Evolutionary conservation across 306 rosid species (phyloP).

Genomic region (Gynostemma pentaphyllum): DNA sequence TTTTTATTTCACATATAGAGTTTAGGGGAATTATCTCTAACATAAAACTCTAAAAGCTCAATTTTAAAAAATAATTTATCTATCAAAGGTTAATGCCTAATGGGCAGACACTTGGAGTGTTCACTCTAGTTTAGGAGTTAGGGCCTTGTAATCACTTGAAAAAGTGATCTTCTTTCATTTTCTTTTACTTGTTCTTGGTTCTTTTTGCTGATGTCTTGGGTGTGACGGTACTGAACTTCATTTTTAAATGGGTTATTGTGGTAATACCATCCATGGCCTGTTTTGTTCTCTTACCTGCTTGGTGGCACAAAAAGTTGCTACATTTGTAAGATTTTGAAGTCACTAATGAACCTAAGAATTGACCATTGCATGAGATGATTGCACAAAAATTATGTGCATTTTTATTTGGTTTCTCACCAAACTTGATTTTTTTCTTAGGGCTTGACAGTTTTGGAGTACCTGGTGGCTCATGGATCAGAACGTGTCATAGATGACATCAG

Average conservation of each 20-base stretch:
- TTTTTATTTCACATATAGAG: no score
- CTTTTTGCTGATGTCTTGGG: neutral
- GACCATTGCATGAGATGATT: neutral
- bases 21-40: no score
- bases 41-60: no score
- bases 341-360: neutral
- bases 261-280: no score
- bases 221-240: neutral
- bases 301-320: neutral
- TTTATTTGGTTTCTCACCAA: neutral
- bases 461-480: conserved; percentile 94
- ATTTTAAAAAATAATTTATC: neutral
- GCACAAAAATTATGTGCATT: neutral
- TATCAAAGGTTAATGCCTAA: neutral
- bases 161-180: neutral
- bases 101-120: neutral
- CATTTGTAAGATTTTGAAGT: neutral
- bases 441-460: conserved; percentile 81
- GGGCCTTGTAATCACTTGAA: neutral
- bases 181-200: neutral
- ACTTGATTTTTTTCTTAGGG: conserved; percentile 32
- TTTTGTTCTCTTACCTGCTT: no score
- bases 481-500: conserved; percentile 88
- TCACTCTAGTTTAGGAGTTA: neutral
- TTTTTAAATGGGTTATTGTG: neutral